phyloP scores from a whole-genome alignment of 208 protist species.

The Wallacemonas sp. region DNA sequence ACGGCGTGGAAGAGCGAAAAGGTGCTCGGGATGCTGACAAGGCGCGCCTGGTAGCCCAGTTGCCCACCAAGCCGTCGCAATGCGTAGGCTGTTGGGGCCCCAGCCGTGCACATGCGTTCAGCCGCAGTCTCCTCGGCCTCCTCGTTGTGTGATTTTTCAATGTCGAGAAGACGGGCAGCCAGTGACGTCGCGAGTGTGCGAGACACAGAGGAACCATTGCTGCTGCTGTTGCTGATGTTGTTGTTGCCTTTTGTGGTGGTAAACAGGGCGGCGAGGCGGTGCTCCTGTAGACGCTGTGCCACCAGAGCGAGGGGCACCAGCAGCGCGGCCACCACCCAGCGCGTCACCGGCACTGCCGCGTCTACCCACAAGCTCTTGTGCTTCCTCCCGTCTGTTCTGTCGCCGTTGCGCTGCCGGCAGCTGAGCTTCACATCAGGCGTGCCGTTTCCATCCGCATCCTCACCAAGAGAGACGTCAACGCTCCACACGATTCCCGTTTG shows the following conservation, averaged over 20 bases:
- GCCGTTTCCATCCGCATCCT: no score
- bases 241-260: no score
- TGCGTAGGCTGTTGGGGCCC: not conserved
- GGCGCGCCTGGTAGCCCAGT: not conserved
- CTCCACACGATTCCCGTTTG: not conserved
- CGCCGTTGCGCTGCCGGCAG: not conserved
- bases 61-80: not conserved
- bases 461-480: not conserved
- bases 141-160: no score
- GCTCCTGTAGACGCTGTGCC: constrained; percentile 69
- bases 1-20: constrained; percentile 46
- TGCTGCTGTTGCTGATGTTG: no score
- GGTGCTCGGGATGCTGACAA: not conserved
- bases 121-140: no score
- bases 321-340: constrained; percentile 78
- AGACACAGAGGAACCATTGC: no score
- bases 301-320: constrained; percentile 70
- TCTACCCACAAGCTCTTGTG: constrained; percentile 53
- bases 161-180: no score
- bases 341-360: constrained; percentile 64
- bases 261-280: constrained; percentile 48
- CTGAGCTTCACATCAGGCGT: no score
- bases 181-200: no score
- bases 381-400: not conserved
- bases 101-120: no score